A percentile compares a stretch with the other conserved stretches of the same genome.
These are phyloP conservation scores for Sideroxylon spinosum DNA, from an alignment of 179 eudicot genomes.

Conservation along the genomic window DNA sequence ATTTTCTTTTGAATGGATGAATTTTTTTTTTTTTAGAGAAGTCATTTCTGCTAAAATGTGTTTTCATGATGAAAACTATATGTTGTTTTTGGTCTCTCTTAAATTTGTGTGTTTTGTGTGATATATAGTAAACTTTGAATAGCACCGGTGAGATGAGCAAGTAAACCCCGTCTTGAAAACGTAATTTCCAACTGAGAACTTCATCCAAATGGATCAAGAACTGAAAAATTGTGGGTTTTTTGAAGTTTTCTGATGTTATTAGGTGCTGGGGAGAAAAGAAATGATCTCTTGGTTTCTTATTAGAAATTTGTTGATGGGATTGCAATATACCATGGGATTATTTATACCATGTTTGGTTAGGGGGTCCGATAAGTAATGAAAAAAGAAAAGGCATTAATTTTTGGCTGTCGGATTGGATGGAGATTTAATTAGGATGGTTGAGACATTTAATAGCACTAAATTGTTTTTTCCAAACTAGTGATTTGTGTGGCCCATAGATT, in stretches of 20 bases:
- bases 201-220: no score
- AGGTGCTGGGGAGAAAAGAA: background rate
- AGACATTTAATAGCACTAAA: no score
- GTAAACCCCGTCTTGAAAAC: background rate
- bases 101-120: background rate
- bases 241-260: slow-evolving; percentile 4
- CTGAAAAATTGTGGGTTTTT: background rate
- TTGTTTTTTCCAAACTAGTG: no score
- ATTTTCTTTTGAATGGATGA: background rate
- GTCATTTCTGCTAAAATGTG: slow-evolving; percentile 11
- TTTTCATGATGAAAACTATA: background rate
- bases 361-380: no score
- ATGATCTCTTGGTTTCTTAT: background rate
- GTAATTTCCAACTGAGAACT: background rate
- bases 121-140: background rate
- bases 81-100: background rate
- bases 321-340: no score
- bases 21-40: background rate
- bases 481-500: no score
- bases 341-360: no score
- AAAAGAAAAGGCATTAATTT: no score
- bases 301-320: background rate
- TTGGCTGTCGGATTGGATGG: no score
- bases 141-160: background rate
- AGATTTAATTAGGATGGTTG: no score